Evolutionary conservation across 495 filamentous ascomycete species (phyloP), one percentile per base, ranked within the genome.

Genomic region (Terfezia boudieri): DNA sequence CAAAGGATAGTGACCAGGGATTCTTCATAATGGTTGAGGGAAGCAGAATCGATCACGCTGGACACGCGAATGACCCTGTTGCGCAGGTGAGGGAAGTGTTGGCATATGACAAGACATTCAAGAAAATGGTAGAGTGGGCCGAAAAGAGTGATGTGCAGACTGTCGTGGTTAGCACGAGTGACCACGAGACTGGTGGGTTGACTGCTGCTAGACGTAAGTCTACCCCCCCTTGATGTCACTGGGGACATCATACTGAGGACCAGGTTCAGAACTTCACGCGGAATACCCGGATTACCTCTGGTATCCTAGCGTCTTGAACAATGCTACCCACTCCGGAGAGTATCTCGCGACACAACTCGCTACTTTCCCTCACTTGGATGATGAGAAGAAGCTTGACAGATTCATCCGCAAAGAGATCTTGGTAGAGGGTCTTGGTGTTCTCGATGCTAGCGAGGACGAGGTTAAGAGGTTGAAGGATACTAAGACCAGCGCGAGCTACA

Each of bases 1-100:
- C 92, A 0, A 71, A 76, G 63, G 75, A 86, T 62, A 84, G 76
- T 53, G 85, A 95, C 23, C 76, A 94, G 66, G 90, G 90, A 1
- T 98, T 98, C 73, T 96, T 98, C 71, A 67, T 98, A 56, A 92
- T 98, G 89, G 89, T 98, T 56, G 90, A 98, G 66, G 90, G 90
- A 6, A 88, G 83, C 59, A 74, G 92, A 36, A 96, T 98, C 59
- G 90, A 98, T 59, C 92, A 98, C 66, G 88, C 90, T 2, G 92
- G 87, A 11, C 90, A 98, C 62, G 79, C 77, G 53, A 98, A 98
- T 60, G 90, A 98, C 64, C 90, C 90, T 1, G 88, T 83, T 10
- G 87, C 92, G 0, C 92, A 96, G 64, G 90, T 96, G 9, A 79
- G 89, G 55, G 90, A 98, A 63, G 87, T 96, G 0, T 70, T 95